Evolutionary conservation across 257 asterid species (phyloP).

Genomic region (Ophiorrhiza pumila): DNA sequence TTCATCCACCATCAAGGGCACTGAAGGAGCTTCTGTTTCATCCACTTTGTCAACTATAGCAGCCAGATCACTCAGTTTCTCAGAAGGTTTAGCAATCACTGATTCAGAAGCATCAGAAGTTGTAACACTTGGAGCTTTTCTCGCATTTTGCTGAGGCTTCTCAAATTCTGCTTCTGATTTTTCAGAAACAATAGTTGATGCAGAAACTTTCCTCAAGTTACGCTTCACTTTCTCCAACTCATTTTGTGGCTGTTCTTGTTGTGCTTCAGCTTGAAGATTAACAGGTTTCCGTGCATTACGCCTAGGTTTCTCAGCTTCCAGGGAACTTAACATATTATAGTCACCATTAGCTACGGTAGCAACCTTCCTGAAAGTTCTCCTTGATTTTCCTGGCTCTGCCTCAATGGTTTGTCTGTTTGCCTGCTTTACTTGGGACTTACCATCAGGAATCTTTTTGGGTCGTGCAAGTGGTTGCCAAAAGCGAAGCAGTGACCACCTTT

Average conservation of each 20-base stretch:
- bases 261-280: conserved; percentile 48
- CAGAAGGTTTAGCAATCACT: conserved; percentile 23
- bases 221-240: conserved; percentile 44
- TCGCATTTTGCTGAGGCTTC: conserved; percentile 41
- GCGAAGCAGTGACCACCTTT: conserved; percentile 74
- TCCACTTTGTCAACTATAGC: conserved; percentile 31
- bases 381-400: conserved; percentile 57
- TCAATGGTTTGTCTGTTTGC: conserved; percentile 32
- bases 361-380: conserved; percentile 63
- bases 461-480: conserved; percentile 65
- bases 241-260: conserved; percentile 59
- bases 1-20: conserved; percentile 35
- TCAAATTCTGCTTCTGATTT: conserved; percentile 51
- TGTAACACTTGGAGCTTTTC: conserved; percentile 25
- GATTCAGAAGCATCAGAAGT: conserved; percentile 43
- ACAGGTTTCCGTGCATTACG: conserved; percentile 47
- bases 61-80: conserved; percentile 25
- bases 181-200: conserved; percentile 49
- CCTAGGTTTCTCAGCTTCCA: conserved; percentile 57
- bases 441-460: conserved; percentile 33
- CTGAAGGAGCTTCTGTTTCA: conserved; percentile 30
- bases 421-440: conserved; percentile 58
- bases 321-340: conserved; percentile 36
- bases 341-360: conserved; percentile 47
- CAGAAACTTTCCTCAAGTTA: conserved; percentile 47